These are phyloP conservation scores for Fusarium sp. DNA, from an alignment of 2,329 filamentous ascomycete species.

Conservation along the genomic window DNA sequence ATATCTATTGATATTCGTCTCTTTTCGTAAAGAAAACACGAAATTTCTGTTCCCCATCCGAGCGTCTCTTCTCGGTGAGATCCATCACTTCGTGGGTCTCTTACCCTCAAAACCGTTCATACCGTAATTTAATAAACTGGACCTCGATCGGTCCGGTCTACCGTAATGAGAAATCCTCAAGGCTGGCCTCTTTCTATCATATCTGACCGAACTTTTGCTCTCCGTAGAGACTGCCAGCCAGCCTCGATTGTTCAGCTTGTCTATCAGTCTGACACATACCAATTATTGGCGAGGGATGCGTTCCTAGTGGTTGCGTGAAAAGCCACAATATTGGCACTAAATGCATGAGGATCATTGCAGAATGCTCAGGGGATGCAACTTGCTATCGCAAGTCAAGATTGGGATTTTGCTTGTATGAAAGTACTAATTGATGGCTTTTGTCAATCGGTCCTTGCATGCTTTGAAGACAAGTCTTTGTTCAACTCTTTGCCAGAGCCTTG, in stretches of 20 bases:
- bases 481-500: neutral
- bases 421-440: neutral
- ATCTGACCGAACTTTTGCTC: neutral
- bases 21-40: neutral
- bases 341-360: neutral
- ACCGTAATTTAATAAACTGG: neutral
- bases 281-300: slow-evolving; percentile 1
- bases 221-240: slow-evolving; percentile 1
- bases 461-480: neutral
- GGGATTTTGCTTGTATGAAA: neutral
- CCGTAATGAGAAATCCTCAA: neutral
- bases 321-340: slow-evolving; percentile 17
- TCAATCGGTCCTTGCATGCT: too few species aligned
- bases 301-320: neutral
- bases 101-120: neutral
- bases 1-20: neutral
- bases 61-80: slow-evolving; percentile 17
- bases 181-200: neutral
- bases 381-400: neutral
- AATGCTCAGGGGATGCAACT: neutral
- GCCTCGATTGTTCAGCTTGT: slow-evolving; percentile 24
- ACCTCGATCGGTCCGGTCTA: neutral
- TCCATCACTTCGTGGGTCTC: neutral
- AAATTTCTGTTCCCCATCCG: neutral
- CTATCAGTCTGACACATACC: slow-evolving; percentile 6